Base-by-base conservation (phyloP, 116 monocot species). In the Papilionanthe hybrid region DNA sequence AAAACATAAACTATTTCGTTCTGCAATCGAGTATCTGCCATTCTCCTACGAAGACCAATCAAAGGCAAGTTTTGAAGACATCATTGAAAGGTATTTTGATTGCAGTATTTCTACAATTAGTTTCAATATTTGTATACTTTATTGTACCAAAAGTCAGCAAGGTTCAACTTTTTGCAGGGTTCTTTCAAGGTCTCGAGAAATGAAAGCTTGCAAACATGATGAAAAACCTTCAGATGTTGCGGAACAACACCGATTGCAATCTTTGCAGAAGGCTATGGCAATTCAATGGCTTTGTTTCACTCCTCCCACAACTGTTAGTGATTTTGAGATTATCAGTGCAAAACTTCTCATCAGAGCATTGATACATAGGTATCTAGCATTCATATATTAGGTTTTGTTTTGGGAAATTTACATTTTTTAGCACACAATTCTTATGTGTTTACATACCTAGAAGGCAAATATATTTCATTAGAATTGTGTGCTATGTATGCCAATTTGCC, bases 201-300 rank as follows among this genome's bases (percentile, higher is more conserved):
- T 83, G 9, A 92, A 88, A 84, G 37, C 48, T 8, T 75, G 22
- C 41, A 86, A 89, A 28, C 79, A 88, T 84, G 89, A 90, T 60
- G 91, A 79, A 22, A 80, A 87, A 13, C 65, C 81, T 56, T 77
- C 86, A 47, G 85, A 99, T 88, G 93, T 95, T 78, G 90, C 91
- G 5, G 95, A 99, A 68, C 88, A 92, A 57, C 91, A 93, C 80
- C 85, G 90, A 23, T 81, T 95, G 78, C 93, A 93, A 75, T 93
- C 94, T 74, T 90, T 95, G 65, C 87, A 95, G 47, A 99, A 99
- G 80, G 95, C 99, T 25, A 95, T 84, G 83, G 99, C 81, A 83
- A 85, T 95, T 77, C 99, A 95, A 73, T 99, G 99, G 99, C 99
- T 99, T 83, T 99, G 99, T 82, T 99, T 99, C 79, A 93, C 95